Percentiles rank a stretch among this genome's conserved stretches.
These are phyloP conservation scores for Stephanodiscus triporus DNA, from an alignment of 108 stramenopile species.

Conservation along the genomic window DNA sequence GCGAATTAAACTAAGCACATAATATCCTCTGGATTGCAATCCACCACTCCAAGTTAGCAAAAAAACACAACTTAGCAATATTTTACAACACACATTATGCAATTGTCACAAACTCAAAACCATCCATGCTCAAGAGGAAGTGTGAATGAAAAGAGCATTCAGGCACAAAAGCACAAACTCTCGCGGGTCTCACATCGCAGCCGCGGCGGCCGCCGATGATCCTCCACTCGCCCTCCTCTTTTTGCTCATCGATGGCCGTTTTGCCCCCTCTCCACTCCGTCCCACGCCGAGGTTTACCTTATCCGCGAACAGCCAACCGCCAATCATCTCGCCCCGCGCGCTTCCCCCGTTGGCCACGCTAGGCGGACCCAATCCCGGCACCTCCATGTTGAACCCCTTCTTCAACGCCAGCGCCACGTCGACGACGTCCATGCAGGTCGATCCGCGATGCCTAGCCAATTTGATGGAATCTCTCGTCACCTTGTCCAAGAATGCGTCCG, in stretches of 20 bases:
- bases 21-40: not conserved
- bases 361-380: conserved; percentile 78
- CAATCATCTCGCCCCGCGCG: conserved; percentile 14
- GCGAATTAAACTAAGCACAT: too few species aligned
- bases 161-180: not conserved
- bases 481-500: conserved; percentile 82
- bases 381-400: conserved; percentile 78
- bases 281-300: conserved; percentile 19
- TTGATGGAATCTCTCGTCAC: conserved; percentile 62
- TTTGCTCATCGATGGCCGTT: conserved; percentile 6
- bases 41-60: not conserved
- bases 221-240: conserved; percentile 4
- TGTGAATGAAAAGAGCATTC: not conserved
- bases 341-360: conserved; percentile 25
- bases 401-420: conserved; percentile 79
- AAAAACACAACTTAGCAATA: too few species aligned
- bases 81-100: too few species aligned
- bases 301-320: conserved; percentile 46
- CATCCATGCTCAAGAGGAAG: not conserved
- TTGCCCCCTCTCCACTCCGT: not conserved
- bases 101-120: not conserved
- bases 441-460: conserved; percentile 78
- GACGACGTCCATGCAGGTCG: conserved; percentile 70
- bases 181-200: not conserved
- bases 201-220: not conserved